These are phyloP conservation scores for Inga oerstediana DNA, from an alignment of 306 rosid genomes.

Conservation along the genomic window DNA sequence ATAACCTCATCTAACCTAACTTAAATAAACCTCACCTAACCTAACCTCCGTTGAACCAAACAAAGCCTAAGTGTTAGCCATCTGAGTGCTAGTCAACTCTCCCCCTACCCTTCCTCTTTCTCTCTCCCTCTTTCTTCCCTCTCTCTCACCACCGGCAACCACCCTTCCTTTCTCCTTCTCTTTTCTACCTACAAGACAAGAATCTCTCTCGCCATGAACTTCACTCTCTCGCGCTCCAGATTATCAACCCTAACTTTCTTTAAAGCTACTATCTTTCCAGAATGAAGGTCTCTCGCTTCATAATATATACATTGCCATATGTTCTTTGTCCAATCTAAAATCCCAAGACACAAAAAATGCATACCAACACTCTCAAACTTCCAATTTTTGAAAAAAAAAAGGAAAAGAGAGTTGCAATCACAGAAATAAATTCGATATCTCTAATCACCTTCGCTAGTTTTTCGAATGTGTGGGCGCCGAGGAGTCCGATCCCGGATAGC, in stretches of 20 bases:
- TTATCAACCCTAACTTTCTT: constrained; percentile 90
- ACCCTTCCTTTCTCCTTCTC: too few species aligned
- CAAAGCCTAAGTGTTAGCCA: too few species aligned
- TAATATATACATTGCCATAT: constrained; percentile 82
- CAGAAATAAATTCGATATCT: constrained; percentile 1
- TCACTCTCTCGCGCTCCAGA: constrained; percentile 83
- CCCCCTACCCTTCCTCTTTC: too few species aligned
- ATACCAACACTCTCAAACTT: not conserved
- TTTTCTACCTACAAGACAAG: constrained; percentile 40
- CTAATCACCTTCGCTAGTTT: constrained; percentile 68
- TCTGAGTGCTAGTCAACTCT: too few species aligned
- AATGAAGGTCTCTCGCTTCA: constrained; percentile 70
- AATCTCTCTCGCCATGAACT: constrained; percentile 93
- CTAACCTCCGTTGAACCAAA: too few species aligned
- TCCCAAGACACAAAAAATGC: not conserved
- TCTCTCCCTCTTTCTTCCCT: too few species aligned
- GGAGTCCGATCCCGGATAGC: constrained; percentile 83
- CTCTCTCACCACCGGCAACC: too few species aligned
- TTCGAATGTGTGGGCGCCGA: constrained; percentile 84
- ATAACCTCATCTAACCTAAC: too few species aligned
- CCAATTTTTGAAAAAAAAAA: not conserved
- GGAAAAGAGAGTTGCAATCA: not conserved
- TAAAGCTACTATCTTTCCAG: constrained; percentile 81
- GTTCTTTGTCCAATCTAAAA: constrained; percentile 91
- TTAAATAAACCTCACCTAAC: too few species aligned